Conservation (phyloP, 352 stramenopile species). For the Phytopythium delawarense region DNA sequence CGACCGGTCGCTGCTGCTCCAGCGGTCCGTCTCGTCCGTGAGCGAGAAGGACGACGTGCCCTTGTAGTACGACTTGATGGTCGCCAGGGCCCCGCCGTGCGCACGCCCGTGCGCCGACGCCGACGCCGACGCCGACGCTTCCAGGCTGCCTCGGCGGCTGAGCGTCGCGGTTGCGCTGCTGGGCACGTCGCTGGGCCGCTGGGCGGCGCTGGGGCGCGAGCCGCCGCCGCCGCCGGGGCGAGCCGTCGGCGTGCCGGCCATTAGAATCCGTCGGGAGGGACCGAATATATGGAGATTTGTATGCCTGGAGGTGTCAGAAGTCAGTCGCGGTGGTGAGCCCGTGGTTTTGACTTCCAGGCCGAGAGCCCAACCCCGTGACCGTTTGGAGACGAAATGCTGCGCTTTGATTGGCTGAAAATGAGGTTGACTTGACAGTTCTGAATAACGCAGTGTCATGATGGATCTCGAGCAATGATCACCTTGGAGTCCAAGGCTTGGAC, state of each 20-base stretch:
- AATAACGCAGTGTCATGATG: too few species aligned
- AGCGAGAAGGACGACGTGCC: conserved; percentile 11
- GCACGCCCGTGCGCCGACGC: background rate
- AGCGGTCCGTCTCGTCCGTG: conserved; percentile 10
- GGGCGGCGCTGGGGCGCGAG: background rate
- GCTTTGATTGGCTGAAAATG: background rate
- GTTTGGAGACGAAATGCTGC: background rate
- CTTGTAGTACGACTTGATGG: conserved; percentile 12
- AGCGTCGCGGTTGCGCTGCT: background rate
- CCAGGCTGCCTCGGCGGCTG: background rate
- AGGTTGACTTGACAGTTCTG: background rate
- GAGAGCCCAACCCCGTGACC: background rate
- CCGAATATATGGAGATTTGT: conserved; percentile 5
- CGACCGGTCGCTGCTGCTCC: conserved; percentile 7
- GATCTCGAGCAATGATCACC: too few species aligned
- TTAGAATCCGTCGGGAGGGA: background rate
- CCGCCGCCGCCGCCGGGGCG: background rate
- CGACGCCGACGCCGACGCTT: background rate
- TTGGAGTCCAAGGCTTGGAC: too few species aligned
- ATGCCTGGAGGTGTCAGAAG: background rate
- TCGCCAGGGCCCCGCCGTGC: conserved; percentile 4
- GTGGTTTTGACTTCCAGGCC: background rate
- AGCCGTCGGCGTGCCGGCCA: conserved; percentile 1
- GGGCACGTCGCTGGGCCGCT: background rate
- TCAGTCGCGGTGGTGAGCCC: background rate